Evolutionary conservation across 208 protist species (phyloP), one percentile per base, ranked within the genome.

Genomic region (Trypanosomatidae sp.): DNA sequence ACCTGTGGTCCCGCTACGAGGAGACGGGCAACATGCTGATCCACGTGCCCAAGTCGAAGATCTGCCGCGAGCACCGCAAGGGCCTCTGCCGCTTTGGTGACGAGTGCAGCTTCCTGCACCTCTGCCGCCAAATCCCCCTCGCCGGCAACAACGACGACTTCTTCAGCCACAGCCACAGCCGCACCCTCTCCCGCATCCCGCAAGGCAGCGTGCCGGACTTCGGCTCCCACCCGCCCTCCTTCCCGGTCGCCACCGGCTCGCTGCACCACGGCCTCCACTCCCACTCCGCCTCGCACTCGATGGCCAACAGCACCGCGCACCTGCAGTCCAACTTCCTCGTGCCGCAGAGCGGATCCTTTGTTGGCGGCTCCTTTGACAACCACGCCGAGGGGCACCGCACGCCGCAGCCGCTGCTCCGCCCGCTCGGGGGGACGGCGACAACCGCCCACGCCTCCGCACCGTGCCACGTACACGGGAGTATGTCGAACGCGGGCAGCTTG

Each of bases 51-150:
- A 77, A 73, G 60, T 75, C 69, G n/a, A 84, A 89, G 58, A 76
- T 97, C 17, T 97, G 92, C 67, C 82, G 90, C 15, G 84, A 91
- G 56, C 92, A 97, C 82, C 77, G 85, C 62, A 85, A 88, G 46
- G 90, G 89, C 0, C 81, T 95, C 44, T 97, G 92, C 78, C 86
- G 89, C 59, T 95, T 95, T 60, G 92, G 90, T 43, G 89, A 95
- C 62, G 90, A 95, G 50, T 97, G 92, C 82, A 86, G 82, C 46
- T 97, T 95, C 65, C 72, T 97, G 47, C 92, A 97, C 70, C 75
- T 94, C 25, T 97, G 92, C 71, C 84, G 90, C 19, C 69, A 90
- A 41, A 82, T 87, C 7, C 60, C 77, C 0, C 74, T 89, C 22
- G 80, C 76, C 62, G 64, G 69, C 56, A 79, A 74, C 59, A 79